phyloP scores from a whole-genome alignment of 345 rosid genomes.

The Populus ilicifolia region DNA sequence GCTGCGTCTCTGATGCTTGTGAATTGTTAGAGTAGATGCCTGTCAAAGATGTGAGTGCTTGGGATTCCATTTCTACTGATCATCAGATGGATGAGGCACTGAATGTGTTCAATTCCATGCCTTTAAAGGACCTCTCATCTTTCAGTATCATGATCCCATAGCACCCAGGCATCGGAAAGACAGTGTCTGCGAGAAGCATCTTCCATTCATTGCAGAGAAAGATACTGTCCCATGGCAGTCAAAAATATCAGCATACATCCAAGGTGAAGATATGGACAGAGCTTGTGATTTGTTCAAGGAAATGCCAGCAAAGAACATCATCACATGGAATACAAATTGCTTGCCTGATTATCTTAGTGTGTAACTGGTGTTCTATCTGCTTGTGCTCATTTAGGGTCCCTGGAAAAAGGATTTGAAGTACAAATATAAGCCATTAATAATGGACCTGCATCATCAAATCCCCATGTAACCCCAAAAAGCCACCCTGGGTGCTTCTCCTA shows the following conservation, averaged over 20 bases:
- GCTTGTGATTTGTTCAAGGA: conserved; percentile 15
- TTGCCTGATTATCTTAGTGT: conserved; percentile 16
- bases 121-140: too few species aligned
- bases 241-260: conserved; percentile 9
- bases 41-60: conserved; percentile 17
- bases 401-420: conserved; percentile 10
- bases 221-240: conserved; percentile 30
- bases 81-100: conserved; percentile 16
- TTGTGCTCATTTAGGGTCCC: conserved; percentile 23
- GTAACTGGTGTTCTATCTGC: conserved; percentile 22
- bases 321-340: conserved; percentile 8
- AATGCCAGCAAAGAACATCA: conserved; percentile 15
- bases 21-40: conserved; percentile 23
- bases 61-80: conserved; percentile 22
- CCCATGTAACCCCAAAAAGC: too few species aligned
- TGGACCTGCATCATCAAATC: too few species aligned
- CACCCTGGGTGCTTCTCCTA: too few species aligned
- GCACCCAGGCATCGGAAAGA: conserved; percentile 12
- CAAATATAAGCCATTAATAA: conserved; percentile 5
- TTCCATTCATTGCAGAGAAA: conserved; percentile 16
- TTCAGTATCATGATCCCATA: conserved; percentile 25
- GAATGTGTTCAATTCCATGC: conserved; percentile 12
- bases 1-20: conserved; percentile 7
- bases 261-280: conserved; percentile 15
- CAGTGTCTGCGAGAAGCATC: conserved; percentile 4